Conservation (phyloP, 2,329 filamentous ascomycete genomes). For the Rhynchosporium agropyri region DNA sequence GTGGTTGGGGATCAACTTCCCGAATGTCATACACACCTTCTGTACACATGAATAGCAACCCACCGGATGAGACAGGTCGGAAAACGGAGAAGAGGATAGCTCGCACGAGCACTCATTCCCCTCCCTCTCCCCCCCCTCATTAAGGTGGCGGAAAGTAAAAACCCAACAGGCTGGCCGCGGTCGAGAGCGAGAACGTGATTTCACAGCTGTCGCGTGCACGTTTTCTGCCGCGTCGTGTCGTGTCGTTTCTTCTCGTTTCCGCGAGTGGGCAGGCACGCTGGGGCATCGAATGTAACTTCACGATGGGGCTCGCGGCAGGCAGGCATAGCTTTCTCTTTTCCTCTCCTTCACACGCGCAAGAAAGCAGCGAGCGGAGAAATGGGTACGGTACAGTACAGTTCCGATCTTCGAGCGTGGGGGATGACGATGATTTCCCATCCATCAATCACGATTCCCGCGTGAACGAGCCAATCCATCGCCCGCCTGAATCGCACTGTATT, state of each 20-base stretch:
- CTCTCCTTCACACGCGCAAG: background rate
- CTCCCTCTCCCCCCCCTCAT: too few relatives aligned
- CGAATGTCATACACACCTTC: background rate
- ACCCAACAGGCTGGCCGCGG: background rate
- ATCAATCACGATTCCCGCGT: background rate
- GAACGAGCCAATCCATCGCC: background rate
- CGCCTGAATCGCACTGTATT: background rate
- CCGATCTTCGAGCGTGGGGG: background rate
- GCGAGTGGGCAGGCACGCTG: background rate
- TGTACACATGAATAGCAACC: too few relatives aligned
- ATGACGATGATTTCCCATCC: background rate
- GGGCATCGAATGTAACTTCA: background rate
- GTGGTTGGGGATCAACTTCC: too few relatives aligned
- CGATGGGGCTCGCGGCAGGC: background rate
- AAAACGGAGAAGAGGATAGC: background rate
- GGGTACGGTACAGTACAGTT: too few relatives aligned
- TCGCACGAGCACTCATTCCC: background rate
- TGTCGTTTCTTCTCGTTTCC: background rate
- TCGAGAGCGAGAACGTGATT: constrained; percentile 1
- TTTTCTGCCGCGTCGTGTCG: background rate
- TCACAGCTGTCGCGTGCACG: background rate
- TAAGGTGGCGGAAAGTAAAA: too few relatives aligned
- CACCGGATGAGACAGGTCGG: background rate
- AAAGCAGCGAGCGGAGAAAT: too few relatives aligned
- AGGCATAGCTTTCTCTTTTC: background rate